Evolutionary conservation across 1,284 basidiomycete species (phyloP).

Genomic region (Fistulinella cinereoalba): DNA sequence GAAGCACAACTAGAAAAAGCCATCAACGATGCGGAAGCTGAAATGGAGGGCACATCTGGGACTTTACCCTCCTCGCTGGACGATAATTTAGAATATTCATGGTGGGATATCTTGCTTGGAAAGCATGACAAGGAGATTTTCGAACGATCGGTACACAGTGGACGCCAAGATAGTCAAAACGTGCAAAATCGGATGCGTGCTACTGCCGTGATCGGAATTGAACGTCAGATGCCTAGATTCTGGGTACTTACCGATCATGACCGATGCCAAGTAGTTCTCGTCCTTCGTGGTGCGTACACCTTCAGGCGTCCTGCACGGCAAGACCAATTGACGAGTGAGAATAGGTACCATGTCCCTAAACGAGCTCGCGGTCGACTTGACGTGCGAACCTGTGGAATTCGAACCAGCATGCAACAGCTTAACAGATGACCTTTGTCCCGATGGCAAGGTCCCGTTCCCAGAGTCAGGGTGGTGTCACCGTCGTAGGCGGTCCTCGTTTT

Average conservation of each 20-base stretch:
- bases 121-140: conserved; percentile 79
- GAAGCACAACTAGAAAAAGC: conserved; percentile 60
- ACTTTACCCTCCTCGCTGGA: conserved; percentile 19
- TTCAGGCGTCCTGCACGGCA: neutral
- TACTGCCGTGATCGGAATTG: conserved; percentile 59
- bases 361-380: conserved; percentile 79
- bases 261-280: conserved; percentile 68
- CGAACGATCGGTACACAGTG: conserved; percentile 48
- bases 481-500: conserved; percentile 23
- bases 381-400: conserved; percentile 70
- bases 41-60: conserved; percentile 48
- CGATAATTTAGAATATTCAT: conserved; percentile 50
- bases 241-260: conserved; percentile 79
- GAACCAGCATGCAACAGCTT: conserved; percentile 44
- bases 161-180: conserved; percentile 25
- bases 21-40: conserved; percentile 66
- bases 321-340: conserved; percentile 9
- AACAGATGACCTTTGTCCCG: conserved; percentile 28
- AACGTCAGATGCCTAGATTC: conserved; percentile 72
- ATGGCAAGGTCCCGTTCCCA: conserved; percentile 30
- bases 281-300: conserved; percentile 53
- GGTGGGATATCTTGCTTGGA: conserved; percentile 77
- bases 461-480: conserved; percentile 25
- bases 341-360: conserved; percentile 79
- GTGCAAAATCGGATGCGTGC: conserved; percentile 41